Evolutionary conservation across 805 yeast genomes (phyloP), one percentile per base, ranked within the genome.

Genomic region (Hanseniaspora osmophila): DNA sequence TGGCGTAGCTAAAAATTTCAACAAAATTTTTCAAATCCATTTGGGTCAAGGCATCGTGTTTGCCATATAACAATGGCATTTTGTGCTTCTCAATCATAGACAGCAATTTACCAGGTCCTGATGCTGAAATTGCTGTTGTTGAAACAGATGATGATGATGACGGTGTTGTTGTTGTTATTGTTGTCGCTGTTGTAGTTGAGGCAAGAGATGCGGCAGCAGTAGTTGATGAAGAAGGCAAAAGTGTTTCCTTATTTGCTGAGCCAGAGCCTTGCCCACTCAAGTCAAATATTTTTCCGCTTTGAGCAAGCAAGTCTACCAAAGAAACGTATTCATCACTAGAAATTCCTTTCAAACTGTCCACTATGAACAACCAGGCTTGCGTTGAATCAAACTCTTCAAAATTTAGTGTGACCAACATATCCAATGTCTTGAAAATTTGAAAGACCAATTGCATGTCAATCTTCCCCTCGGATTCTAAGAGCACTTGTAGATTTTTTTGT

Each of bases 361-460:
- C 70, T 10, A 90, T 74, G 56, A 86, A 92, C 1, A 92, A 65
- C 97, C 97, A 90, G 54, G 86, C 92, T 49, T 75, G 63, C 9
- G 63, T 63, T 57, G 60, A 75, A 56, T 61, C 78, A 80, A 67
- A 90, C 71, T 86, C 95, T 57, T 88, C 96, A 38, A 71, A 70
- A 33, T 78, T 75, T 47, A 87, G 52, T 1, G 81, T 67, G 17
- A 90, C 59, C 18, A 87, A 59, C 30, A 83, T 70, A 57, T 90
- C 98, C 41, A 92, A 65, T 13, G 92, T 64, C 59, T 88, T 90
- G 54, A 86, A 80, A 0, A 81, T 83, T 46, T 74, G 73, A 32
- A 80, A 63, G 2, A 77, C 54, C 29, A 74, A 71, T 3, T 70
- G 58, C 3, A 56, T 54, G 2, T 61, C 55, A 13, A 66, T 49